Evolutionary conservation across 2,329 filamentous ascomycete species (phyloP).

Genomic region (Mollisia scopiformis): DNA sequence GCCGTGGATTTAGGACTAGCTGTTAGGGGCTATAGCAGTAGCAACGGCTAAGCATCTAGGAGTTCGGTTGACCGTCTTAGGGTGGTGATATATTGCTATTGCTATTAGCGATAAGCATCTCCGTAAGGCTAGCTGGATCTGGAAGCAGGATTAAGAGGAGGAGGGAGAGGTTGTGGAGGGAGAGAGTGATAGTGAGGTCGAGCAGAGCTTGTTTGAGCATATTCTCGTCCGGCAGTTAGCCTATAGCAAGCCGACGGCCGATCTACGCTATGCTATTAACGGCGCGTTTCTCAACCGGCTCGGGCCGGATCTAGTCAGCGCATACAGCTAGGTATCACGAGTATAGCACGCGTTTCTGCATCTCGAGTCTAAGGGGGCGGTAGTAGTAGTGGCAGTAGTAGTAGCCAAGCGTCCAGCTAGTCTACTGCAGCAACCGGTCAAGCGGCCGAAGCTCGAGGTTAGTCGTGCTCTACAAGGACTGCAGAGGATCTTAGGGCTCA

Average conservation of each 20-base stretch:
- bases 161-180: not conserved
- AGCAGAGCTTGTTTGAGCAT: not conserved
- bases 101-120: not conserved
- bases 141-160: slow-evolving; percentile 8
- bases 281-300: slow-evolving; percentile 9
- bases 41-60: not conserved
- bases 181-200: not conserved
- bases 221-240: not conserved
- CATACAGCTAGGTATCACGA: slow-evolving; percentile 3
- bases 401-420: not conserved
- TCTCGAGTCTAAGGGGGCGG: not conserved
- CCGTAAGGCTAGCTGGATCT: not conserved
- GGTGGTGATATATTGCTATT: slow-evolving; percentile 8
- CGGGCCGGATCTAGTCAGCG: slow-evolving; percentile 3
- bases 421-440: not conserved
- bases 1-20: not conserved
- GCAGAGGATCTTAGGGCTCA: not conserved
- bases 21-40: not conserved
- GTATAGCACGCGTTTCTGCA: not conserved
- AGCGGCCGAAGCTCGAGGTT: not conserved
- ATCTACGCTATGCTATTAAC: slow-evolving; percentile 7
- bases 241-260: not conserved
- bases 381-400: not conserved
- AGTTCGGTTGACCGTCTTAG: not conserved
- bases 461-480: not conserved